Conservation (phyloP, 2,329 filamentous ascomycete genomes). For the Raffaelea arxii region DNA sequence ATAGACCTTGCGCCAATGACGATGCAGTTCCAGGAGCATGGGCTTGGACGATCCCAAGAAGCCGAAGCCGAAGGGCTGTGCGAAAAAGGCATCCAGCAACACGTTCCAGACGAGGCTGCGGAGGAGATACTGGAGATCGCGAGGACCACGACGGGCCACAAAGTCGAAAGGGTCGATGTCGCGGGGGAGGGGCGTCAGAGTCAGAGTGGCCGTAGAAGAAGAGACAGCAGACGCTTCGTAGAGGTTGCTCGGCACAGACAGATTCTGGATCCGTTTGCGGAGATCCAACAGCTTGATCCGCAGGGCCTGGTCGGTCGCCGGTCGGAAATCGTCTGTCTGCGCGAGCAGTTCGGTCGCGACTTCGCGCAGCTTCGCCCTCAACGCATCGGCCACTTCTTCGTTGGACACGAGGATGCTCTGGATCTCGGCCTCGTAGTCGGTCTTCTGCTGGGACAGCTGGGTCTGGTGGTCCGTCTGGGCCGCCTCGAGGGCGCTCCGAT, state of each 20-base stretch:
- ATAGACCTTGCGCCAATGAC: constrained; percentile 12
- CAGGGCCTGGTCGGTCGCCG: constrained; percentile 15
- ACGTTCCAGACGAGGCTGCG: constrained; percentile 14
- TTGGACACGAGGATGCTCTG: constrained; percentile 5
- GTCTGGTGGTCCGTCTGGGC: neutral
- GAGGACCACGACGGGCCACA: constrained; percentile 10
- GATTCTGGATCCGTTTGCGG: constrained; percentile 12
- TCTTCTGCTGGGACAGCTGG: neutral
- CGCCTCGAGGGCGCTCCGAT: neutral
- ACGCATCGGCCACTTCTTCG: constrained; percentile 4
- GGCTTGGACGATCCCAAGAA: too few relatives aligned
- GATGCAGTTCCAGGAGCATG: constrained; percentile 11
- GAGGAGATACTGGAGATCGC: constrained; percentile 11
- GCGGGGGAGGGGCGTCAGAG: too few relatives aligned
- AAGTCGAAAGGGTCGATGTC: constrained; percentile 12
- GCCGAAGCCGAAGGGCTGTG: constrained; percentile 16
- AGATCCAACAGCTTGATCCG: constrained; percentile 12
- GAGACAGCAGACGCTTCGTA: neutral
- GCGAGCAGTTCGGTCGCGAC: constrained; percentile 15
- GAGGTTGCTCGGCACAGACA: constrained; percentile 13
- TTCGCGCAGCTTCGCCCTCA: constrained; percentile 9
- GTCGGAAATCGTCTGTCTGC: constrained; percentile 17
- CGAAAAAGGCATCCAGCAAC: constrained; percentile 16
- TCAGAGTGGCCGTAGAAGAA: neutral
- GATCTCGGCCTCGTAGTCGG: constrained; percentile 4